Base-by-base conservation (phyloP, 345 rosid genomes). In the Theobroma cacao region DNA sequence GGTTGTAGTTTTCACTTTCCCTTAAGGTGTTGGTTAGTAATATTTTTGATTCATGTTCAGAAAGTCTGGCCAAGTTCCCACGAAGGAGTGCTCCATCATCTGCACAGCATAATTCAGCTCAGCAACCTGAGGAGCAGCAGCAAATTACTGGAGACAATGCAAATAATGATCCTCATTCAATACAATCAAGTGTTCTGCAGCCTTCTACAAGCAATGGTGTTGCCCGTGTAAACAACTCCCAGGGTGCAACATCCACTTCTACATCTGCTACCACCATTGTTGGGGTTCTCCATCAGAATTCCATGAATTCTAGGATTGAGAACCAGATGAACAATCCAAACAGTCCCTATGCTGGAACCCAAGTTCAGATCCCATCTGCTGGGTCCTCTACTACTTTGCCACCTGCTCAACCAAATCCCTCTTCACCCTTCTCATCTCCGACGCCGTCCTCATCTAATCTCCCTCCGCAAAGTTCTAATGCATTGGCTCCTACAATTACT, bases 11-110 rank as follows among this genome's bases (percentile, higher is more conserved):
- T 0, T 9, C 2, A 3, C 13, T 38, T 28, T 59, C 7, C 12
- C 15, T 40, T 20, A 2, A 56, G 34, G 24, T 34, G 24, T 15
- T 60, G 64, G 7, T 33, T 60, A 9, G 7, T 74, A 38, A 14
- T 60, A 33, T 4, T 73, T 31, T 68, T 17, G 60, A 14, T 72
- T 74, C 18, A 13, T 53, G 36, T 83, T 28, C 90, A 91, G 94
- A 89, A 80, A 88, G 91, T 85, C 82, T 91, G 87, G 83, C 84
- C 77, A 88, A 89, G 85, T 89, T 84, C 63, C 89, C 92, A 62
- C 85, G 89, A 31, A 82, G 89, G 74, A 82, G 83, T 20, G 69
- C 79, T 74, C 43, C 80, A 48, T 83, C 76, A 58, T 81, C 84
- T 53, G 78, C 64, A 76, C 65, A 58, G 34, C 77, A 77, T 59